Base-by-base conservation (phyloP, 1,284 basidiomycete species). In the Anthracocystis setariae region DNA sequence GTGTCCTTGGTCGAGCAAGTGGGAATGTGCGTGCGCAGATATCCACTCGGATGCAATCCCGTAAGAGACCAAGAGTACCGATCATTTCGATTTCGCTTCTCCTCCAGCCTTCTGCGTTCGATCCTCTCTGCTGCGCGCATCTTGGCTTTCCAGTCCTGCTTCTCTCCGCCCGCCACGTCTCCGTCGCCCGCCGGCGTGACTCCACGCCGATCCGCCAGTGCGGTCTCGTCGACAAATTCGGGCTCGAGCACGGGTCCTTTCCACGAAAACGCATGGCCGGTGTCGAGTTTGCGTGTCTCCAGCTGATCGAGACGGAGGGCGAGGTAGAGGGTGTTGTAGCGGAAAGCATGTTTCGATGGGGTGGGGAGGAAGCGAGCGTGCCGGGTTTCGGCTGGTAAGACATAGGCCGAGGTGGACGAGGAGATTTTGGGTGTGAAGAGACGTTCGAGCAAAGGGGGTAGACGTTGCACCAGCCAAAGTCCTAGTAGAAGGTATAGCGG, bases 251-350 rank as follows among this genome's bases (percentile, higher is more conserved):
- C 21, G 2, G 37, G 9, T 12, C 64, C 64, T 43, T 52, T 69
- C 83, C 84, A 85, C 1, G 62, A 42, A 21, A 69, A 67, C 24
- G 67, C 62, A 21, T 86, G 86, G 0, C 64, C 84, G 3, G 88
- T 81, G 70, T 91, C 87, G 7, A 90, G 83, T 2, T 63, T 43
- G 20, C 85, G 83, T 2, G 71, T 57, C 74, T 91, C 90, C 9
- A 92, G 83, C 0, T 86, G 85, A 52, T 86, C 84, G 13, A 92
- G 82, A 3, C 89, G 88, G 29, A 90, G 78, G 10, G 89, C 85
- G 15, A 91, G 74, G 32, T 87, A 87, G 24, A 91, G 83, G 0
- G 89, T 88, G 0, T 88, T 87, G 78, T 91, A 91, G 9, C 85
- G 86, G 80, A 91, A 91, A 0, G 86, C 82, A 78, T 90, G 88